Evolutionary conservation across 1,139 yeast species (phyloP).

Genomic region (Cylindricascospora bacillispora): DNA sequence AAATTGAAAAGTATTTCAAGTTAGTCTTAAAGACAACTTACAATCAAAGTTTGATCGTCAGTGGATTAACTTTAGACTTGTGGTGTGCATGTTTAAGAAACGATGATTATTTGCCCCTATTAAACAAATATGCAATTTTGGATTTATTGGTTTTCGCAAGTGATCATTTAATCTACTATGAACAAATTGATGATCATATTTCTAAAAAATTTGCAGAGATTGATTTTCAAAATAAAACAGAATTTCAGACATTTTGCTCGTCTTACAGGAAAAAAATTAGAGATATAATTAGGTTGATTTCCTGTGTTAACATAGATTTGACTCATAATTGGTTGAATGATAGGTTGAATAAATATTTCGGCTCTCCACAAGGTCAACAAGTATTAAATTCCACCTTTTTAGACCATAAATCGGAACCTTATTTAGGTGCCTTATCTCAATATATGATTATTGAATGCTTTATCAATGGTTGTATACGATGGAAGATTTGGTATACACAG

Average conservation of each 20-base stretch:
- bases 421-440: slow-evolving; percentile 67
- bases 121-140: slow-evolving; percentile 40
- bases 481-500: slow-evolving; percentile 79
- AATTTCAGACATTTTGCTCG: slow-evolving; percentile 60
- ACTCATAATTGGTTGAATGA: slow-evolving; percentile 74
- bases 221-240: slow-evolving; percentile 84
- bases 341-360: slow-evolving; percentile 59
- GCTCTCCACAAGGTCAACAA: slow-evolving; percentile 56
- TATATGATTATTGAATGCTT: slow-evolving; percentile 81
- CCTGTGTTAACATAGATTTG: slow-evolving; percentile 75
- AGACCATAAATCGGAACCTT: slow-evolving; percentile 49
- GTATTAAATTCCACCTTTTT: slow-evolving; percentile 46
- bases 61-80: slow-evolving; percentile 82
- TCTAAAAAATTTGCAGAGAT: slow-evolving; percentile 57
- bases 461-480: slow-evolving; percentile 85
- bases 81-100: slow-evolving; percentile 86
- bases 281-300: slow-evolving; percentile 77
- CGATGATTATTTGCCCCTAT: slow-evolving; percentile 44
- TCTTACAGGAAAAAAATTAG: slow-evolving; percentile 79
- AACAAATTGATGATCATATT: slow-evolving; percentile 50
- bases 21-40: slow-evolving; percentile 70
- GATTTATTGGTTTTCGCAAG: slow-evolving; percentile 67
- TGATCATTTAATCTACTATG: slow-evolving; percentile 64
- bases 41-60: slow-evolving; percentile 78
- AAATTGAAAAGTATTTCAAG: slow-evolving; percentile 42